Base-by-base conservation (phyloP, 768 basidiomycete species). In the Phlebiopsis gigantea region DNA sequence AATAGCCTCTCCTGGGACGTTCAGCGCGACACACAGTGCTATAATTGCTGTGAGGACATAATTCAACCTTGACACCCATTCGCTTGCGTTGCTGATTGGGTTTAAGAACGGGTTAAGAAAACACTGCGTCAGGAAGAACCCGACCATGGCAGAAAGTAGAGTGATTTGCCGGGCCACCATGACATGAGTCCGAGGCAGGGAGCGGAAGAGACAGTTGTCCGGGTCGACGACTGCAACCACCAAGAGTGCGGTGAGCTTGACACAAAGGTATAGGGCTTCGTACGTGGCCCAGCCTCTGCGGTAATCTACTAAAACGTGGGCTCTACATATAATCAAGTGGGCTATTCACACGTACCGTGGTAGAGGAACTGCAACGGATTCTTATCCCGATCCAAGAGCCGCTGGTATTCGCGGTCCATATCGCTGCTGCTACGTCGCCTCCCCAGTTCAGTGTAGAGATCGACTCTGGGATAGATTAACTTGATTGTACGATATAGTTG, bases 301-400 rank as follows among this genome's bases (percentile, higher is more conserved):
- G 64, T 84, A 90, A 19, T 79, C 88, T 90, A 59, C 47, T 21
- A 17, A 21, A 21, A 21, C 9, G 34, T 39, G 34, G 17, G 34
- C 12, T 9, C 3, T 3, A n/a, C n/a, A n/a, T 9, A 9, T 14
- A n/a, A 8, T 6, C 42, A 48, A 2, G 55, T 1, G 31, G 52
- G 46, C 12, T 43, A 50, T 39, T 9, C 8, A 12, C 4, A 39
- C 21, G 50, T 52, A 86, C 87, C 83, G 49, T 71, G 78, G 61
- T 90, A 91, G 4, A 92, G 71, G 66, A 89, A 91, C 1, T 77
- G 75, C 61, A 89, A 82, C 2, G 88, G 85, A 65, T 84, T 86
- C 15, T 67, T 71, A 67, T 90, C 89, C 2, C 82, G 78, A 50
- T 73, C 70, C 19, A 90, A 73, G 10, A 89, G 63, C 24, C 85